Evolutionary conservation across 345 rosid species (phyloP).

Genomic region (Populus pruinosa): DNA sequence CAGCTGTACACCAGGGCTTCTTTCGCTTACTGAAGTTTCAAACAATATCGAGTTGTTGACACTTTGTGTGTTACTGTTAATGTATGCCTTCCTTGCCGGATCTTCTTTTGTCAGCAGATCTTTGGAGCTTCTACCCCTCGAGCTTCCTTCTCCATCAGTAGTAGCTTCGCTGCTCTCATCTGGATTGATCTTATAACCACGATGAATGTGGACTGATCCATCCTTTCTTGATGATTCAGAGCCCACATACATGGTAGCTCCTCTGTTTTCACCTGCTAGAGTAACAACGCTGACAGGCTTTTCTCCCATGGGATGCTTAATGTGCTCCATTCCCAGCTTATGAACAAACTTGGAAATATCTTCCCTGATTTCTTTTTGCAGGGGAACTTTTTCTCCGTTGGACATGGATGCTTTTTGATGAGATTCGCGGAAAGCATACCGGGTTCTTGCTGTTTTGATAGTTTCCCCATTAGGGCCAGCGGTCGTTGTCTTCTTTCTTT

Average conservation of each 20-base stretch:
- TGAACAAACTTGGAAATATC: conserved; percentile 57
- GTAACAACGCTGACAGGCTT: conserved; percentile 46
- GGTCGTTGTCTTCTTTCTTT: conserved; percentile 19
- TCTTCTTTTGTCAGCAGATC: conserved; percentile 31
- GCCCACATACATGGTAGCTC: conserved; percentile 61
- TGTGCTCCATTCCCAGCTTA: conserved; percentile 41
- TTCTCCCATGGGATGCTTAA: conserved; percentile 39
- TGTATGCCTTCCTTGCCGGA: conserved; percentile 36
- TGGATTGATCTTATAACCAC: conserved; percentile 57
- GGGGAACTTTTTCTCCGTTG: conserved; percentile 28
- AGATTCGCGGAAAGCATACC: conserved; percentile 8
- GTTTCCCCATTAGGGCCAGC: conserved; percentile 20
- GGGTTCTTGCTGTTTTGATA: conserved; percentile 24
- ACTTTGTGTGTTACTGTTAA: conserved; percentile 68
- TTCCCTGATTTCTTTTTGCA: conserved; percentile 54
- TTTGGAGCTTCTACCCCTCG: conserved; percentile 20
- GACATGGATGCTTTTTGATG: conserved; percentile 23
- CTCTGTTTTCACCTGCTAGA: conserved; percentile 83
- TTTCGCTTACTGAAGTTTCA: conserved; percentile 51
- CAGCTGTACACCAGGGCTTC: conserved; percentile 66
- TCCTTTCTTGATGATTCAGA: conserved; percentile 45
- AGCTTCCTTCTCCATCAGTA: conserved; percentile 52
- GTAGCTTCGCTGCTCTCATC: conserved; percentile 55
- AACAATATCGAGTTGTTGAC: conserved; percentile 62
- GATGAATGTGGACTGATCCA: conserved; percentile 50